Percentiles rank a stretch among this genome's conserved stretches.
Conservation (phyloP, 805 yeast genomes). For the Hermanozyma aechmeae region DNA sequence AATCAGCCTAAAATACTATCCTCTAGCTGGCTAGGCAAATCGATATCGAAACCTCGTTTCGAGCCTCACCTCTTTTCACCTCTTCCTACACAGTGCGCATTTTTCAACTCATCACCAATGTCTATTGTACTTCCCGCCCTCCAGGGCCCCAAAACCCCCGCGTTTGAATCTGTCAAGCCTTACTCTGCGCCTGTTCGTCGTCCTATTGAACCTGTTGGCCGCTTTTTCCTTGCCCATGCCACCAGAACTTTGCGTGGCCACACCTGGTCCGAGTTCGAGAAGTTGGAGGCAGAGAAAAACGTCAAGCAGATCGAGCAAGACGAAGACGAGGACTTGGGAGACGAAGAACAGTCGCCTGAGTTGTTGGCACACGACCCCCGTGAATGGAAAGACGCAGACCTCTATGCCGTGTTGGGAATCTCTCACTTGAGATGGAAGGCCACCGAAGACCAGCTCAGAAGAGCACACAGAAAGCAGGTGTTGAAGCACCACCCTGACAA, state of each 20-base stretch:
- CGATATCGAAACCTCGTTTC: too few species aligned
- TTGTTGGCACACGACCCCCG: slow-evolving; percentile 87
- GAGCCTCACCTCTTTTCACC: too few species aligned
- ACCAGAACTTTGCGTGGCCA: slow-evolving; percentile 93
- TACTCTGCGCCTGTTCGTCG: slow-evolving; percentile 60
- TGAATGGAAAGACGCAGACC: slow-evolving; percentile 96
- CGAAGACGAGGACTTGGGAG: slow-evolving; percentile 57
- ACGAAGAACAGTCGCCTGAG: slow-evolving; percentile 61
- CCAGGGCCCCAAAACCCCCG: slow-evolving; percentile 33
- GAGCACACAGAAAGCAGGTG: slow-evolving; percentile 95
- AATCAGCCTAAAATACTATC: too few species aligned
- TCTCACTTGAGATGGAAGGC: slow-evolving; percentile 87
- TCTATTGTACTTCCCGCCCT: slow-evolving; percentile 43
- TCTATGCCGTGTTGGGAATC: slow-evolving; percentile 92
- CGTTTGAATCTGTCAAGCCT: slow-evolving; percentile 40
- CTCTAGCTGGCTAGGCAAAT: too few species aligned
- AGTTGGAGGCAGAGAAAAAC: slow-evolving; percentile 83
- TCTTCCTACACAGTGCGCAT: too few species aligned
- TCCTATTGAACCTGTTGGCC: slow-evolving; percentile 94
- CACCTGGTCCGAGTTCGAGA: slow-evolving; percentile 97
- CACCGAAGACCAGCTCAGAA: slow-evolving; percentile 84
- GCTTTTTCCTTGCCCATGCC: slow-evolving; percentile 92
- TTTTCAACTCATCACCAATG: too few species aligned
- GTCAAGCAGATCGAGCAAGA: slow-evolving; percentile 61
- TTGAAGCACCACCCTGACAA: slow-evolving; percentile 97